Evolutionary conservation across 208 protist genomes (phyloP), one percentile per base, ranked within the genome.

Genomic region (Crithidia mellificae): DNA sequence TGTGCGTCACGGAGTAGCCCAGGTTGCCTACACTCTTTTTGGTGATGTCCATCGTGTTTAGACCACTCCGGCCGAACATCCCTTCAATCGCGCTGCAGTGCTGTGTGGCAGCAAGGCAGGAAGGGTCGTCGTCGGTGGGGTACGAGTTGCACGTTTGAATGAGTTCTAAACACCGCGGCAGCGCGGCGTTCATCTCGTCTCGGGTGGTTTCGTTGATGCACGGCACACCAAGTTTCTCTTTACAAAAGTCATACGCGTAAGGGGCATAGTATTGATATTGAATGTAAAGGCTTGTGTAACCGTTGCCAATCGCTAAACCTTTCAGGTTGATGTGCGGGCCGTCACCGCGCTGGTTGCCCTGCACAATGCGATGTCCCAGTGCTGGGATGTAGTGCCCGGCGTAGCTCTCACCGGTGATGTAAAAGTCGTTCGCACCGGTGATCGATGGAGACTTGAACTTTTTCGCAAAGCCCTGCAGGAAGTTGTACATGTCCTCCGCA

Each of bases 31-130:
- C 57, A 71, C 88, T 92, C 17, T 52, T 29, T 55, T 81, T 79
- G 51, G 88, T 79, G 25, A 96, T 87, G 70, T 95, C 92, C 72
- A 97, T 97, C 44, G 38, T 41, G 76, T 97, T 98, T 2, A 96
- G 68, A 19, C 87, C 88, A 15, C 78, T 81, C 9, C 32, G 19
- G 19, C 55, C 8, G 74, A 87, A 89, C 24, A 36, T 20, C 11
- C 14, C 6, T 34, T 36, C 19, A 9, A 68, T 63, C 7, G 41
- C 20, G 9, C 2, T 27, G 20, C 62, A 81, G 8, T 56, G 17
- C 7, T 24, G 4, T 2, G 24, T 20, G n/a, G 64, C 70, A 29
- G 51, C 52, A 12, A 61, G 29, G 52, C 78, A 84, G 29, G 58
- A 67, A 6, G 36, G 20, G 25, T 70, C 52, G 19, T 20, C 22